A percentile compares a stretch with the other conserved stretches of the same genome.
Evolutionary conservation across 2,329 filamentous ascomycete species (phyloP).

Genomic region (Trichoderma asperellum): DNA sequence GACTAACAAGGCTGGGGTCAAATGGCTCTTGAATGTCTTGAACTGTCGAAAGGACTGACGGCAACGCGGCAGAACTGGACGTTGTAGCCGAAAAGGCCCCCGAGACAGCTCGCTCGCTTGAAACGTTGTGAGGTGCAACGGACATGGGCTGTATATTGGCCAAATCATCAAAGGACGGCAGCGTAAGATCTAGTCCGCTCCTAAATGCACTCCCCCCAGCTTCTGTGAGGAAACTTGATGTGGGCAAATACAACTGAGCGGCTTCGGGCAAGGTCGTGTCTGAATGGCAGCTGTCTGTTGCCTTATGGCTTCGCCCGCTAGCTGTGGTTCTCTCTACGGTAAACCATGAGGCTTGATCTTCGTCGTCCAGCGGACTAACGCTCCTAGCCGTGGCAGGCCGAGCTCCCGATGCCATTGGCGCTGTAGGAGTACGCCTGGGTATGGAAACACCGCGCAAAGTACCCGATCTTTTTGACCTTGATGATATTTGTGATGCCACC

Average conservation of each 20-base stretch:
- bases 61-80: conserved; percentile 43
- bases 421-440: conserved; percentile 34
- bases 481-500: conserved; percentile 34
- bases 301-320: conserved; percentile 35
- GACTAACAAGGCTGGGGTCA: conserved; percentile 26
- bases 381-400: conserved; percentile 33
- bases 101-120: conserved; percentile 32
- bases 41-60: conserved; percentile 32
- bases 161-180: conserved; percentile 38
- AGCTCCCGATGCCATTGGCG: conserved; percentile 35
- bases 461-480: conserved; percentile 36
- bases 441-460: conserved; percentile 35
- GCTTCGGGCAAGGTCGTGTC: conserved; percentile 39
- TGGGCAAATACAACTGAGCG: conserved; percentile 41
- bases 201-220: conserved; percentile 36
- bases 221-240: conserved; percentile 37
- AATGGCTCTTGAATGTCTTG: conserved; percentile 26
- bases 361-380: conserved; percentile 35
- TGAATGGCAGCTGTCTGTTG: conserved; percentile 36
- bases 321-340: conserved; percentile 40
- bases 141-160: conserved; percentile 33
- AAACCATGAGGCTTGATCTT: conserved; percentile 42
- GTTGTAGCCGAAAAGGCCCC: conserved; percentile 39
- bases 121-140: conserved; percentile 21
- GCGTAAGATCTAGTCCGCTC: conserved; percentile 37